Evolutionary conservation across 2,329 filamentous ascomycete species (phyloP), one percentile per base, ranked within the genome.

Genomic region (Parafenestella ontariensis): DNA sequence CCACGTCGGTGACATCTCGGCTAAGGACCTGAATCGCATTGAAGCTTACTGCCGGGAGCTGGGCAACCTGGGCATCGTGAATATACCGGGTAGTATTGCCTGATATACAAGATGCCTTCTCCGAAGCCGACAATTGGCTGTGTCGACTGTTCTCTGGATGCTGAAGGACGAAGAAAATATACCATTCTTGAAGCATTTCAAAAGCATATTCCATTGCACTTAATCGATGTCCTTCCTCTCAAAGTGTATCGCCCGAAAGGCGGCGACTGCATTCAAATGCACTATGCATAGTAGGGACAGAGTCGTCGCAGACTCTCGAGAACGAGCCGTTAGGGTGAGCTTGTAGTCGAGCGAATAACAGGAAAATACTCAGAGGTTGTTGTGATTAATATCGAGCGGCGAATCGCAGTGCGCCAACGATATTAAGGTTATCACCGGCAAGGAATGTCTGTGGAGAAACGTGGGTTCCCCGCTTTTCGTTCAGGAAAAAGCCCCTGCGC

Each of bases 11-110:
- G 56, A 40, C 42, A 43, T 36, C 26, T 49, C 54, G 63, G 64
- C 45, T 65, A 65, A 61, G 61, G 54, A 26, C 51, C 46, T 28
- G 50, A 60, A 61, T 52, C 57, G 54, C 47, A 36, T 24, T 29
- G 42, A 63, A 61, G 58, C 56, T 58, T 51, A 49, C 17, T 55
- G 59, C 56, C 53, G 47, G 37, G 52, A 36, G 33, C 48, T 59
- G 28, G 50, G 47, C 52, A 40, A 29, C 46, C 49, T 61, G 29
- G 39, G 36, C 28, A 37, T n/a, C 11, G 29, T 34, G 10, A 18
- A 18, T 18, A 42, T 42, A 36, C 24, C 23, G 39, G 39, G 23
- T 29, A 24, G 40, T 23, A 18, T 23, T 42, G 23, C 23, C n/a
- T n/a, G n/a, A 23, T 18, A 49, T 24, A 28, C n/a, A 23, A n/a